A percentile compares a stretch with the other conserved stretches of the same genome.
Evolutionary conservation across 139 green algal genomes (phyloP).

Genomic region (Chlorella sp.): DNA sequence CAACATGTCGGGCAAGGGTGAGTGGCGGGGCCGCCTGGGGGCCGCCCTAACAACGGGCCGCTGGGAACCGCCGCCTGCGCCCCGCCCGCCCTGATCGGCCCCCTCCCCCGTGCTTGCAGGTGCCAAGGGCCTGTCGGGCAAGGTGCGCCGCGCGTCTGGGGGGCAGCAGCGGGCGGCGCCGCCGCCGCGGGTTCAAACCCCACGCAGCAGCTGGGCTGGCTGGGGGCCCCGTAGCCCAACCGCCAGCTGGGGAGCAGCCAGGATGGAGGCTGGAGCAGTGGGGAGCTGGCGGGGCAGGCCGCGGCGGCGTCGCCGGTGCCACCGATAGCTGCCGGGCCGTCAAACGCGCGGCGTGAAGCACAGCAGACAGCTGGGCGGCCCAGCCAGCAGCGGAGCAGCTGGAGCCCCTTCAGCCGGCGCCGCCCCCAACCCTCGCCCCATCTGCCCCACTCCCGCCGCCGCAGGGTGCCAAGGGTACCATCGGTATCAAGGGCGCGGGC

Average conservation of each 20-base stretch:
- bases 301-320: no score
- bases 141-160: slow-evolving; percentile 48
- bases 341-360: background rate
- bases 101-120: slow-evolving; percentile 42
- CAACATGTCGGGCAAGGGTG: slow-evolving; percentile 60
- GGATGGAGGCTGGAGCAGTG: no score
- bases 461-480: slow-evolving; percentile 93
- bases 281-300: no score
- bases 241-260: no score
- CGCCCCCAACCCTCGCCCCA: background rate
- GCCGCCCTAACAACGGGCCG: background rate
- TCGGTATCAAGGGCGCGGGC: slow-evolving; percentile 65
- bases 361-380: slow-evolving; percentile 10
- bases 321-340: no score
- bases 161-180: slow-evolving; percentile 16
- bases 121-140: slow-evolving; percentile 92
- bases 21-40: background rate
- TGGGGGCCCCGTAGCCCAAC: no score
- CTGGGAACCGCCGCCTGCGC: background rate
- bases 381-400: background rate
- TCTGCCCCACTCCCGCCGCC: background rate
- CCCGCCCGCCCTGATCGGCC: background rate
- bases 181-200: slow-evolving; percentile 4
- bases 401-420: background rate
- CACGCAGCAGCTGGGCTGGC: background rate